These are phyloP conservation scores for Populus deltoides DNA, from an alignment of 345 rosid genomes.

Conservation along the genomic window DNA sequence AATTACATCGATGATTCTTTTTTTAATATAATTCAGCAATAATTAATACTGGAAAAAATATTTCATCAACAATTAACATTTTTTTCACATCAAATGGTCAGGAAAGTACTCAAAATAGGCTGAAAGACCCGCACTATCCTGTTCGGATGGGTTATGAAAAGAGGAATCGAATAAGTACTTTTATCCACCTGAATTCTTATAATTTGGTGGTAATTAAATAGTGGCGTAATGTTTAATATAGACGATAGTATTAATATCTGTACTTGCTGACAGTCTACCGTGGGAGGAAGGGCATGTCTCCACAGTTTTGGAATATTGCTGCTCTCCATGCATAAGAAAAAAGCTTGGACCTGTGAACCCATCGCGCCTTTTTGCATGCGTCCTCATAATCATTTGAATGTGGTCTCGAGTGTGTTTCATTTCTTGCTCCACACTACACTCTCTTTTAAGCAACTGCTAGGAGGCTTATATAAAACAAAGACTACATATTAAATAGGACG, in stretches of 20 bases:
- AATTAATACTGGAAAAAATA: too few relatives aligned
- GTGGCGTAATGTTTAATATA: neutral
- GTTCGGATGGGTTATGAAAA: too few relatives aligned
- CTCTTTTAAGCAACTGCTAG: neutral
- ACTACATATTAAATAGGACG: too few relatives aligned
- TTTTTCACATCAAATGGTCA: too few relatives aligned
- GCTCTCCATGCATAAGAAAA: neutral
- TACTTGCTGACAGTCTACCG: neutral
- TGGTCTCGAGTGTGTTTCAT: neutral
- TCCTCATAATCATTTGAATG: slow-evolving; percentile 1
- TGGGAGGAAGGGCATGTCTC: neutral
- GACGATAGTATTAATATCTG: neutral
- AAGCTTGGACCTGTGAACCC: neutral
- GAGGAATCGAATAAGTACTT: too few relatives aligned
- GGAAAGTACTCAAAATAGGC: too few relatives aligned
- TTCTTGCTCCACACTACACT: neutral
- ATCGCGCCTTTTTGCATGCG: slow-evolving; percentile 11
- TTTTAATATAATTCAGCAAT: too few relatives aligned
- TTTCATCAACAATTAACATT: too few relatives aligned
- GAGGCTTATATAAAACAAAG: neutral
- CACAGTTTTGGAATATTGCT: too few relatives aligned
- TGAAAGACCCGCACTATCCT: too few relatives aligned
- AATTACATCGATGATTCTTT: too few relatives aligned
- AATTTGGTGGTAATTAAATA: neutral
- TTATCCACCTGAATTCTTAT: too few relatives aligned